phyloP scores from a whole-genome alignment of 2,329 filamentous ascomycete species.

The Knoxdaviesia proteae region DNA sequence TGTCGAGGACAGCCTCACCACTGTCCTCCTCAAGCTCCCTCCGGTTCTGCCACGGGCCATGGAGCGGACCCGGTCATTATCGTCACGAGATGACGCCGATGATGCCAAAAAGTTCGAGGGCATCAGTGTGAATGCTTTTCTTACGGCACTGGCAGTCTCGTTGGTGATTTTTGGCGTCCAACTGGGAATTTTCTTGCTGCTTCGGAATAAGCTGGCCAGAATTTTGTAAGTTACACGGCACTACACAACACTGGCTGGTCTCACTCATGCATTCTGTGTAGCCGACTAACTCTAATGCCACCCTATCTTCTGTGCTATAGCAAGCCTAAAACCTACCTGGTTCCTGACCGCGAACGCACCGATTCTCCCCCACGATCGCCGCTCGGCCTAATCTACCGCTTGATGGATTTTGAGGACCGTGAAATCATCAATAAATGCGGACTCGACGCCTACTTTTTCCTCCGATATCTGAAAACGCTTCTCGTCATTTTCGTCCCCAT shows the following conservation, averaged over 20 bases:
- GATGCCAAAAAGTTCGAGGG: slow-evolving; percentile 13
- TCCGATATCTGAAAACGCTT: slow-evolving; percentile 60
- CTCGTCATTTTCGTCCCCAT: slow-evolving; percentile 84
- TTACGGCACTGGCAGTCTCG: slow-evolving; percentile 43
- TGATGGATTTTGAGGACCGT: slow-evolving; percentile 50
- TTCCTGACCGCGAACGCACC: slow-evolving; percentile 66
- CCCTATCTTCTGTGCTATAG: slow-evolving; percentile 16
- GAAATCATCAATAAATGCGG: slow-evolving; percentile 92
- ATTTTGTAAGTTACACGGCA: slow-evolving; percentile 47
- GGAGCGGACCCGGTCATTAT: no score
- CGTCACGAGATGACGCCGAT: background rate
- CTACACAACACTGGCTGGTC: slow-evolving; percentile 2
- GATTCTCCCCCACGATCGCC: slow-evolving; percentile 43
- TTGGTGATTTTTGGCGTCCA: slow-evolving; percentile 41
- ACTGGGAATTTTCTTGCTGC: slow-evolving; percentile 49
- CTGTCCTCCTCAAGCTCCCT: no score
- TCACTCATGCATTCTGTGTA: slow-evolving; percentile 1
- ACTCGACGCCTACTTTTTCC: slow-evolving; percentile 91
- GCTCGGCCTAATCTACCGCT: slow-evolving; percentile 28
- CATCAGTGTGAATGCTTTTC: slow-evolving; percentile 32
- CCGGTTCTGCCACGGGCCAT: no score
- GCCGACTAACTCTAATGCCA: slow-evolving; percentile 3
- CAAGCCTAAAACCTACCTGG: slow-evolving; percentile 69
- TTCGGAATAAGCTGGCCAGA: slow-evolving; percentile 58
- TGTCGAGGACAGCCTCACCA: no score